Percentiles rank a stretch among this genome's conserved stretches.
Conservation (phyloP, 495 filamentous ascomycete species). For the Pyrenula massariospora region DNA sequence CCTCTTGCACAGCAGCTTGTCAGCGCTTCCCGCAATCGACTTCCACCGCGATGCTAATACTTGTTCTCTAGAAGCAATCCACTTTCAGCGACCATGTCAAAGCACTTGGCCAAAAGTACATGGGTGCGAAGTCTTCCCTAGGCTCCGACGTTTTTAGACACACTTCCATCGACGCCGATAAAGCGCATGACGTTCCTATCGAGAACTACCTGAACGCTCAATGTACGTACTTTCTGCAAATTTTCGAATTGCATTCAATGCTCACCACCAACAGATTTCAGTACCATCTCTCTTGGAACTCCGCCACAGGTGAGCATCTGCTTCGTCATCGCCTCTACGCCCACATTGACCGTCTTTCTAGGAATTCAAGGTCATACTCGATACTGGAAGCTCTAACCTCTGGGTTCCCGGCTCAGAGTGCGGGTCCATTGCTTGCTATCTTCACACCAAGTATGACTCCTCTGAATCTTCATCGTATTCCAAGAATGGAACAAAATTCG, state of each 20-base stretch:
- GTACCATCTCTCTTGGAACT: constrained; percentile 83
- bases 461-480: constrained; percentile 84
- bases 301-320: constrained; percentile 50
- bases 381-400: constrained; percentile 97
- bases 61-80: constrained; percentile 44
- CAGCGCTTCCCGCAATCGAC: constrained; percentile 21
- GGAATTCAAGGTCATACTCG: constrained; percentile 94
- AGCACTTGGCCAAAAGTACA: constrained; percentile 71
- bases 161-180: constrained; percentile 50
- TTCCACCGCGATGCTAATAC: neutral
- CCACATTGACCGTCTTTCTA: neutral
- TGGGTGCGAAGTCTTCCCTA: constrained; percentile 64
- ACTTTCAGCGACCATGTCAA: constrained; percentile 72
- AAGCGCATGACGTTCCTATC: constrained; percentile 73
- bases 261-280: constrained; percentile 63
- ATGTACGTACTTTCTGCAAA: constrained; percentile 47
- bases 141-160: constrained; percentile 71
- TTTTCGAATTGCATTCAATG: constrained; percentile 1
- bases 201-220: constrained; percentile 98
- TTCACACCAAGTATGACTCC: constrained; percentile 93
- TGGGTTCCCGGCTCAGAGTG: constrained; percentile 93
- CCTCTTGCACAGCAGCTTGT: constrained; percentile 87
- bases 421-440: constrained; percentile 94
- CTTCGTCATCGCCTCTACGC: neutral
- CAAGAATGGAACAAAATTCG: constrained; percentile 83